These are phyloP conservation scores for Colletotrichum orchidophilum DNA, from an alignment of 2,329 filamentous ascomycete species.

Conservation along the genomic window DNA sequence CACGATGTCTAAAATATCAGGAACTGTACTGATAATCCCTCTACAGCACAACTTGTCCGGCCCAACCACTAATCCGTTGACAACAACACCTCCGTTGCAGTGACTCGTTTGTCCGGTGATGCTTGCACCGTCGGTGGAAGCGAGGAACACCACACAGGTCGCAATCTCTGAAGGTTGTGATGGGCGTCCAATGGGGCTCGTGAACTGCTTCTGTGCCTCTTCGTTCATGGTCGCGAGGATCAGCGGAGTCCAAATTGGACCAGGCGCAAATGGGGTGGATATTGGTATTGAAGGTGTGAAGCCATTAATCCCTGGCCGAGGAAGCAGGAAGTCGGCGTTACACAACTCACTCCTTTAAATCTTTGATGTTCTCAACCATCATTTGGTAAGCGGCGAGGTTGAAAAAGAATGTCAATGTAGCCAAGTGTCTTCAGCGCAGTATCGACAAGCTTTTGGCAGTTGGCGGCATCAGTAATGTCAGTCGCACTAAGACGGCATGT, in stretches of 20 bases:
- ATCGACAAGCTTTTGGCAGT: conserved; percentile 76
- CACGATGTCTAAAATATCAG: neutral
- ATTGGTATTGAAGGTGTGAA: conserved; percentile 82
- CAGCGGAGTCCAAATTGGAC: conserved; percentile 81
- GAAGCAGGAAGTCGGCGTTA: conserved; percentile 9
- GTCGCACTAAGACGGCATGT: conserved; percentile 72
- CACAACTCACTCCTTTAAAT: conserved; percentile 70
- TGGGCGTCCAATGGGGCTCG: conserved; percentile 78
- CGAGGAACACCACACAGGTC: conserved; percentile 83
- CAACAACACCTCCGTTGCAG: conserved; percentile 60
- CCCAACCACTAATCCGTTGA: conserved; percentile 52
- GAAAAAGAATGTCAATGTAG: conserved; percentile 75
- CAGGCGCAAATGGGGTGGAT: conserved; percentile 82
- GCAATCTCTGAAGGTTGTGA: conserved; percentile 85
- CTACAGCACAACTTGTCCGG: neutral
- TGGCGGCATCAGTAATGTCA: conserved; percentile 71
- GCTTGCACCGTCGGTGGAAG: conserved; percentile 76
- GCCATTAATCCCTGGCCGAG: conserved; percentile 72
- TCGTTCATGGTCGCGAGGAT: conserved; percentile 78
- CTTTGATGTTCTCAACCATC: conserved; percentile 76
- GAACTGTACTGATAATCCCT: neutral
- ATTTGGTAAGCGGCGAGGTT: conserved; percentile 77
- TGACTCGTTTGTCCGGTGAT: conserved; percentile 76
- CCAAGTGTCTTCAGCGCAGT: conserved; percentile 73
- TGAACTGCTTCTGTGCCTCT: conserved; percentile 77